Percentiles rank a stretch among this genome's conserved stretches.
Conservation (phyloP, 176 grass and related monocot species). For the Neostapfia colusana region DNA sequence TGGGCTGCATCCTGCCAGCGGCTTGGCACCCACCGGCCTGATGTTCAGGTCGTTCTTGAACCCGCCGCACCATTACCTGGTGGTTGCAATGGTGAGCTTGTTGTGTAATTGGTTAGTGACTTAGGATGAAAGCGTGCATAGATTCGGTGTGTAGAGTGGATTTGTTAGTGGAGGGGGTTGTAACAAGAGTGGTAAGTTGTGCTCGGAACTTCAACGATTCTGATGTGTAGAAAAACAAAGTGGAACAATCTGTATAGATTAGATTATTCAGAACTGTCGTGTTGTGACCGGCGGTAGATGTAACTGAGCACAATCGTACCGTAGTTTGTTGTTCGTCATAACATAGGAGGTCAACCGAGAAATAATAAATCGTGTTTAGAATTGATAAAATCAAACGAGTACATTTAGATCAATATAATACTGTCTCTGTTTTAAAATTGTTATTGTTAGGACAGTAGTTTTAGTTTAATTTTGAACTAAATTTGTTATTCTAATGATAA, state of each 20-base stretch:
- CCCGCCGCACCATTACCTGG: constrained; percentile 34
- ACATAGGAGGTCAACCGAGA: too few species aligned
- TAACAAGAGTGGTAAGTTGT: constrained; percentile 29
- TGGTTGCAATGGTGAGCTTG: constrained; percentile 48
- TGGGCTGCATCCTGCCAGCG: neutral
- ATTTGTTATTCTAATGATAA: too few species aligned
- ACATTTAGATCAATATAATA: too few species aligned
- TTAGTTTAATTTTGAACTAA: too few species aligned
- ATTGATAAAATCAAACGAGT: too few species aligned
- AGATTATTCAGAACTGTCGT: constrained; percentile 45
- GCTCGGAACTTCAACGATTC: constrained; percentile 29
- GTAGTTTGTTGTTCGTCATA: neutral
- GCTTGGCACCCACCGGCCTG: constrained; percentile 24
- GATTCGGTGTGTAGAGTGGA: constrained; percentile 29
- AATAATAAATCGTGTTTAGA: neutral
- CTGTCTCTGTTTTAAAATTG: too few species aligned
- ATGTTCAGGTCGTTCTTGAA: constrained; percentile 35
- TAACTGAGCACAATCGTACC: neutral
- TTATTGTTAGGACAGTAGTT: too few species aligned
- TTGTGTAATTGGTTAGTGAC: constrained; percentile 44
- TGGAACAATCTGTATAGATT: constrained; percentile 59
- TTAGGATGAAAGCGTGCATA: constrained; percentile 39
- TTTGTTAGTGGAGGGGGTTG: constrained; percentile 21
- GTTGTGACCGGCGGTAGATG: constrained; percentile 35
- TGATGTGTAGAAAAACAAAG: constrained; percentile 60